phyloP scores from a whole-genome alignment of 495 filamentous ascomycete species.

The Oidiodendron maius region DNA sequence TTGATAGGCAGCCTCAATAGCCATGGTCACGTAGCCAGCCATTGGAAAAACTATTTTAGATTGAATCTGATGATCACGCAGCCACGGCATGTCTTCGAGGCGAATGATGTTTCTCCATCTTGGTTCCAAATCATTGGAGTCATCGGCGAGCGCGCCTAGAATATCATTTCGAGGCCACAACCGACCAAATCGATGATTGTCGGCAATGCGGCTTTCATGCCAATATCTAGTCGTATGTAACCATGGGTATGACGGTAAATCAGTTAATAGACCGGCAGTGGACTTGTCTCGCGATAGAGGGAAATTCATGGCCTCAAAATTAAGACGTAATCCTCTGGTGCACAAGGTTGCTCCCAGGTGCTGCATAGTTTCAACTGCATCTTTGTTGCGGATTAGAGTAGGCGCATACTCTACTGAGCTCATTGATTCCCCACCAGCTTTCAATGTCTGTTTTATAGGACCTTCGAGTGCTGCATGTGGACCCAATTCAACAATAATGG shows the following conservation, averaged over 20 bases:
- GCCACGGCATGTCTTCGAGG: constrained; percentile 23
- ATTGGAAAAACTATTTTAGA: constrained; percentile 21
- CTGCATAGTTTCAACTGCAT: constrained; percentile 42
- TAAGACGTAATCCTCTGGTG: constrained; percentile 34
- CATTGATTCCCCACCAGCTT: constrained; percentile 18
- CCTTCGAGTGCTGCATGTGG: constrained; percentile 59
- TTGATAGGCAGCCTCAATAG: constrained; percentile 37
- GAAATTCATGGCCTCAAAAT: constrained; percentile 40
- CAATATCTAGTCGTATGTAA: constrained; percentile 25
- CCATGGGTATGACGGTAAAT: constrained; percentile 38
- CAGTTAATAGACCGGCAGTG: constrained; percentile 19
- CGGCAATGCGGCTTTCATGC: constrained; percentile 31
- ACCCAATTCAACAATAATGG: constrained; percentile 53
- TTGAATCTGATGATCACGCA: constrained; percentile 22
- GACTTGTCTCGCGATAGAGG: constrained; percentile 24
- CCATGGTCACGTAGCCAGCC: constrained; percentile 39
- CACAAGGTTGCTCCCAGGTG: constrained; percentile 33
- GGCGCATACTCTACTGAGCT: constrained; percentile 30
- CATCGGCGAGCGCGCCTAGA: constrained; percentile 20
- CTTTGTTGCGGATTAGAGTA: constrained; percentile 36
- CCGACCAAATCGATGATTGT: constrained; percentile 25
- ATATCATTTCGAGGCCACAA: constrained; percentile 28
- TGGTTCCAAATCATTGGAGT: background rate
- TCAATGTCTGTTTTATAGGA: constrained; percentile 54
- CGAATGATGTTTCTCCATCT: constrained; percentile 14